These are phyloP conservation scores for Aegle marmelos DNA, from an alignment of 345 rosid genomes.

Conservation along the genomic window DNA sequence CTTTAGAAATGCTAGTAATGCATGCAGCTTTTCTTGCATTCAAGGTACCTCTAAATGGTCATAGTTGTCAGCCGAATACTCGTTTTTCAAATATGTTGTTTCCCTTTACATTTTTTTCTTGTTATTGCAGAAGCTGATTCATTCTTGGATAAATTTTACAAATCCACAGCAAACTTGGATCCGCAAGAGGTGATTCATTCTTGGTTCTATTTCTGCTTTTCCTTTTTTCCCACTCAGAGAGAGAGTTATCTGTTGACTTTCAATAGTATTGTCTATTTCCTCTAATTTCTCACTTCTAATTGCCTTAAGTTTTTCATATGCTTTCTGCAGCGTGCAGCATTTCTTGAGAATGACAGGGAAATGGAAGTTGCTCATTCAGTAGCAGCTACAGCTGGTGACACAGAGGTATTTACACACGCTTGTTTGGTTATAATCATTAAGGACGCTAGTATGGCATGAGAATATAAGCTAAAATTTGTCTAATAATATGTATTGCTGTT, in stretches of 20 bases:
- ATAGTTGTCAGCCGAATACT: neutral
- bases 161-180: conserved; percentile 71
- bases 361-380: conserved; percentile 90
- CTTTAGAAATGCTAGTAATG: neutral
- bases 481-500: neutral
- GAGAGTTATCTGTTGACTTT: neutral
- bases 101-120: conserved; percentile 13
- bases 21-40: neutral
- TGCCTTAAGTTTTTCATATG: neutral
- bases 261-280: neutral
- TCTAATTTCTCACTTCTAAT: neutral
- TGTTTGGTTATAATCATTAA: neutral
- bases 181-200: conserved; percentile 47
- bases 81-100: neutral
- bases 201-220: conserved; percentile 18
- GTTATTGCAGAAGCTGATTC: conserved; percentile 63
- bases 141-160: conserved; percentile 73
- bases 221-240: neutral
- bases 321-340: conserved; percentile 59
- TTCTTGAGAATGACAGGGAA: conserved; percentile 75
- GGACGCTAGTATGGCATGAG: neutral
- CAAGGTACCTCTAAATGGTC: neutral
- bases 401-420: conserved; percentile 42
- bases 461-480: neutral
- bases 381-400: conserved; percentile 87